Base-by-base conservation (phyloP, 257 asterid species). In the Primulina tabacum region DNA sequence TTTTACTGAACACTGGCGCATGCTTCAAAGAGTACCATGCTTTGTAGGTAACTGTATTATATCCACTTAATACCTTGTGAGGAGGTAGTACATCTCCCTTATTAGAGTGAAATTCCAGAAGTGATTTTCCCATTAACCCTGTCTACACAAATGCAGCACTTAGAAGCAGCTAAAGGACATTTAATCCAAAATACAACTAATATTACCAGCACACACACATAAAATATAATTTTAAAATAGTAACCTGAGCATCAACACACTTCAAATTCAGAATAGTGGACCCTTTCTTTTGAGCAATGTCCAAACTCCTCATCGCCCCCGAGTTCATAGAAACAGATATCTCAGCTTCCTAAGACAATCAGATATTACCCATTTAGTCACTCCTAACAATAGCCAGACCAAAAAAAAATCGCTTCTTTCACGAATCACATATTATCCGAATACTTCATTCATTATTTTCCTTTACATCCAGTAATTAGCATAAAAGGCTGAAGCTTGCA, bases 1-100 rank as follows among this genome's bases (percentile, higher is more conserved):
- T 14, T 40, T n/a, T 4, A 8, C 33, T 30, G 5, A 63, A 21
- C 37, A 56, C 30, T 63, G 2, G 16, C 35, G 52, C 35, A 63
- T 58, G 20, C 11, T 67, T 34, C 65, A 61, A 55, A 66, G 47
- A 28, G 68, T 37, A 60, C 9, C 34, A 70, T 20, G 67, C 68
- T n/a, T 60, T 7, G 63, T n/a, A 64, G 70, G 34, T 53, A 24
- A 58, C 70, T 35, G 67, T 56, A 70, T 64, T 3, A 18, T 17
- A 73, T 5, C 16, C 53, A 64, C 12, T 30, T 58, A 56, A 77
- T 78, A 93, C 96, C 96, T 84, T 93, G 84, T 90, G 99, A 80
- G 96, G 89, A 34, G 96, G 97, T 53, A 93, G 96, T 73, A 93
- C 88, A 38, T 90, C 96, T 55, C 97, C 96, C 86, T 90, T 90